Conservation (phyloP, 495 filamentous ascomycete genomes). For the Aspergillus diversus region DNA sequence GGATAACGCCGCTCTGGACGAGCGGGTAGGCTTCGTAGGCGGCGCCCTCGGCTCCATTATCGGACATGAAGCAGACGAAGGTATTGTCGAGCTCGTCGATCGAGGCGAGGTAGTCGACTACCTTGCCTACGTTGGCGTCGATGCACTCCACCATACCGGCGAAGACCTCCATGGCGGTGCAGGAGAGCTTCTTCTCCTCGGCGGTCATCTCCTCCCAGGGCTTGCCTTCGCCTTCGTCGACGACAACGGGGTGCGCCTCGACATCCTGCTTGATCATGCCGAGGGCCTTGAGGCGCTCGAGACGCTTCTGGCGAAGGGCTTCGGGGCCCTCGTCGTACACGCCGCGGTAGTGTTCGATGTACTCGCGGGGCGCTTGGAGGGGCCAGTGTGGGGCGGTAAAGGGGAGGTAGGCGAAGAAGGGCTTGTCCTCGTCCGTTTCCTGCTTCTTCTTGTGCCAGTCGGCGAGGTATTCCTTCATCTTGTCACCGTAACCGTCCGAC, state of each 20-base stretch:
- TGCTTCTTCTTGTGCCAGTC: constrained; percentile 46
- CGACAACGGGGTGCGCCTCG: constrained; percentile 56
- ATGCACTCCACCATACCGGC: constrained; percentile 68
- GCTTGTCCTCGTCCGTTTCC: constrained; percentile 46
- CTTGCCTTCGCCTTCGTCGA: constrained; percentile 55
- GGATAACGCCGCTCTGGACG: constrained; percentile 54
- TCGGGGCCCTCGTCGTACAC: constrained; percentile 61
- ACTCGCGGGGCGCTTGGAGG: constrained; percentile 57
- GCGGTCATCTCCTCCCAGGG: constrained; percentile 55
- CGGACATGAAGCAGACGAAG: constrained; percentile 65
- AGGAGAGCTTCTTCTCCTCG: constrained; percentile 55
- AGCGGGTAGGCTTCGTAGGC: constrained; percentile 63
- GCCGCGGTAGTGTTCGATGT: constrained; percentile 57
- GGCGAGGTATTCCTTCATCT: constrained; percentile 55
- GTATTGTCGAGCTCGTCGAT: constrained; percentile 67
- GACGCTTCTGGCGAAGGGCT: constrained; percentile 52
- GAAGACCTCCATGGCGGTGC: constrained; percentile 63
- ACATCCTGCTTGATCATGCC: constrained; percentile 56
- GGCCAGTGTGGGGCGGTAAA: constrained; percentile 68
- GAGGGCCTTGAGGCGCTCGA: constrained; percentile 53
- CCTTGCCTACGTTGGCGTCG: constrained; percentile 62
- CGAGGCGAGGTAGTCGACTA: constrained; percentile 56
- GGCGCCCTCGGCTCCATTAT: constrained; percentile 68
- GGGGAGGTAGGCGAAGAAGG: constrained; percentile 64
- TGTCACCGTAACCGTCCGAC: constrained; percentile 56